These are phyloP conservation scores for Russula lepida DNA, from an alignment of 768 basidiomycete genomes.

Conservation along the genomic window DNA sequence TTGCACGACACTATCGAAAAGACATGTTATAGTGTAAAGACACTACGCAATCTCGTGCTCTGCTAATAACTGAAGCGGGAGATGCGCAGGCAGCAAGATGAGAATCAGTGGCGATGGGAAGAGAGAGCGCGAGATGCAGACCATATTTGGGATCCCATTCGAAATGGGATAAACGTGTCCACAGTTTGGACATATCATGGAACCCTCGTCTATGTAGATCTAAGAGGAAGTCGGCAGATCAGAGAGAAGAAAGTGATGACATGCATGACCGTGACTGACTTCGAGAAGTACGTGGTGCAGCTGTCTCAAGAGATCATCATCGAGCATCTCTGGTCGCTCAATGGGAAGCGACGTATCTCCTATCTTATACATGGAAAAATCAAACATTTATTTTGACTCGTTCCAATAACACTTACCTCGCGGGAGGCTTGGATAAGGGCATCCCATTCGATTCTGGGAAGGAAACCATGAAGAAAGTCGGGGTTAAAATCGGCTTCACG, in stretches of 20 bases:
- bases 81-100: no score
- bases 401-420: conserved; percentile 39
- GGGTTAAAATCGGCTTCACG: conserved; percentile 83
- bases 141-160: conserved; percentile 98
- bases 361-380: conserved; percentile 40
- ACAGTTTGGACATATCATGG: conserved; percentile 92
- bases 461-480: conserved; percentile 76
- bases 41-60: conserved; percentile 77
- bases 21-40: background rate
- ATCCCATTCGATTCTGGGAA: conserved; percentile 86
- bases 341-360: conserved; percentile 71
- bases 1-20: background rate
- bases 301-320: conserved; percentile 73
- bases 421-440: conserved; percentile 77
- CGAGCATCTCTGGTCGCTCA: conserved; percentile 65
- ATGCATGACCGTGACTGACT: conserved; percentile 37
- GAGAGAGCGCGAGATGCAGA: conserved; percentile 25
- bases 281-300: conserved; percentile 92
- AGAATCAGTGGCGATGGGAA: no score
- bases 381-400: background rate
- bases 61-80: conserved; percentile 65
- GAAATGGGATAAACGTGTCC: conserved; percentile 82
- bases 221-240: conserved; percentile 26
- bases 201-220: conserved; percentile 89
- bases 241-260: background rate